phyloP scores from a whole-genome alignment of 768 basidiomycete genomes.

The Lactarius sp. region DNA sequence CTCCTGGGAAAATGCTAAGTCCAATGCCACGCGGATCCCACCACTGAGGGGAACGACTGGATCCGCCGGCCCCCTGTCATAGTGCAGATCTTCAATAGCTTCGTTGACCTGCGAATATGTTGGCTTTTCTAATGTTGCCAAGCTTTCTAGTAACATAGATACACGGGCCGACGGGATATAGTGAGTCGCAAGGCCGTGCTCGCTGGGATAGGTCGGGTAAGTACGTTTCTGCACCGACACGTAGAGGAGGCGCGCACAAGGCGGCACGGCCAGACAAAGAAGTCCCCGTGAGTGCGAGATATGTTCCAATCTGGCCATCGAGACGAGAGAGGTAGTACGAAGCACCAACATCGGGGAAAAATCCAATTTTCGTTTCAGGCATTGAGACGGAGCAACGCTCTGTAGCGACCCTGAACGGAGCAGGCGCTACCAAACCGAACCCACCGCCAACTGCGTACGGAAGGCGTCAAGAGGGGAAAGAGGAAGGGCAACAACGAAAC shows the following conservation, averaged over 20 bases:
- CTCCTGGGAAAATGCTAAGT: slow-evolving; percentile 67
- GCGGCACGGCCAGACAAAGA: slow-evolving; percentile 71
- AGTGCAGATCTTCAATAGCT: slow-evolving; percentile 58
- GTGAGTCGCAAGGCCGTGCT: slow-evolving; percentile 92
- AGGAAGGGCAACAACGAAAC: slow-evolving; percentile 16
- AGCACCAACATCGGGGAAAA: slow-evolving; percentile 89
- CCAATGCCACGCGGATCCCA: slow-evolving; percentile 67
- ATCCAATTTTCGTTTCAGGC: slow-evolving; percentile 95
- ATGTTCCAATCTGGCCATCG: slow-evolving; percentile 92
- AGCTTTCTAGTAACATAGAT: slow-evolving; percentile 60
- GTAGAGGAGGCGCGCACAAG: slow-evolving; percentile 51
- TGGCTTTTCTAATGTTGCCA: slow-evolving; percentile 53
- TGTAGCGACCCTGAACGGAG: slow-evolving; percentile 88
- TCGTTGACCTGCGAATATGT: slow-evolving; percentile 53
- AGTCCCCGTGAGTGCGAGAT: slow-evolving; percentile 81
- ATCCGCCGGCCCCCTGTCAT: slow-evolving; percentile 57
- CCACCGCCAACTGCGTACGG: slow-evolving; percentile 83
- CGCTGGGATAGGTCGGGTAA: slow-evolving; percentile 42
- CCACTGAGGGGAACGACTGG: slow-evolving; percentile 52
- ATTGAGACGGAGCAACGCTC: slow-evolving; percentile 90
- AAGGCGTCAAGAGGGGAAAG: slow-evolving; percentile 4
- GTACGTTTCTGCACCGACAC: background rate
- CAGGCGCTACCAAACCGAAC: slow-evolving; percentile 78
- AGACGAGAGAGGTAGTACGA: slow-evolving; percentile 84
- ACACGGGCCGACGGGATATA: slow-evolving; percentile 76